A percentile compares a stretch with the other conserved stretches of the same genome.
Conservation (phyloP, 352 stramenopile genomes). For the Pythium monospermum region DNA sequence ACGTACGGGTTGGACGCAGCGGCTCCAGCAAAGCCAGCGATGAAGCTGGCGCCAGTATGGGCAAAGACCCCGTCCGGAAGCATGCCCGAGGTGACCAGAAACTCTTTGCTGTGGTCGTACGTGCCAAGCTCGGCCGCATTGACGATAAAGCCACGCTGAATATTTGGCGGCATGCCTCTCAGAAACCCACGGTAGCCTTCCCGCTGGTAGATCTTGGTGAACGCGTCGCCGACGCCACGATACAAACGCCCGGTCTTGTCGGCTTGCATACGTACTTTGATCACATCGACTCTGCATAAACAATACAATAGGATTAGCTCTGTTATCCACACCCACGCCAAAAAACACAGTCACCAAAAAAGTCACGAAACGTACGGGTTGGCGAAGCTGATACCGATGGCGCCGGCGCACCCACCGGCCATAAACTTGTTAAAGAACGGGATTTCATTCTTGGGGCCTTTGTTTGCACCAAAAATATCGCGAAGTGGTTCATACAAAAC, state of each 20-base stretch:
- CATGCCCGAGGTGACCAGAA: constrained; percentile 58
- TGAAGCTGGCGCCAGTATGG: constrained; percentile 67
- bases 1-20: constrained; percentile 73
- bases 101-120: constrained; percentile 83
- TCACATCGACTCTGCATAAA: constrained; percentile 68
- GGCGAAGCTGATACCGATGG: constrained; percentile 74
- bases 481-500: constrained; percentile 81
- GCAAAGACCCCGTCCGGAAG: constrained; percentile 58
- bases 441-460: constrained; percentile 32
- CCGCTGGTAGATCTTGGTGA: constrained; percentile 65
- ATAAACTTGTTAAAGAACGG: constrained; percentile 79
- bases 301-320: constrained; percentile 10
- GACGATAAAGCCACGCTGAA: constrained; percentile 82
- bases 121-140: constrained; percentile 83
- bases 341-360: not conserved
- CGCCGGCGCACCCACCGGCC: constrained; percentile 67
- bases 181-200: constrained; percentile 72
- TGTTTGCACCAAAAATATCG: constrained; percentile 62
- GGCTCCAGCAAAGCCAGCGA: constrained; percentile 73
- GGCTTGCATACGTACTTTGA: constrained; percentile 86
- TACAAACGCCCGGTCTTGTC: constrained; percentile 67
- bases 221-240: constrained; percentile 58
- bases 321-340: not conserved
- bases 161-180: constrained; percentile 78
- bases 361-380: constrained; percentile 60